phyloP scores from a whole-genome alignment of 1,284 basidiomycete genomes.

The Sporisorium exsertum region DNA sequence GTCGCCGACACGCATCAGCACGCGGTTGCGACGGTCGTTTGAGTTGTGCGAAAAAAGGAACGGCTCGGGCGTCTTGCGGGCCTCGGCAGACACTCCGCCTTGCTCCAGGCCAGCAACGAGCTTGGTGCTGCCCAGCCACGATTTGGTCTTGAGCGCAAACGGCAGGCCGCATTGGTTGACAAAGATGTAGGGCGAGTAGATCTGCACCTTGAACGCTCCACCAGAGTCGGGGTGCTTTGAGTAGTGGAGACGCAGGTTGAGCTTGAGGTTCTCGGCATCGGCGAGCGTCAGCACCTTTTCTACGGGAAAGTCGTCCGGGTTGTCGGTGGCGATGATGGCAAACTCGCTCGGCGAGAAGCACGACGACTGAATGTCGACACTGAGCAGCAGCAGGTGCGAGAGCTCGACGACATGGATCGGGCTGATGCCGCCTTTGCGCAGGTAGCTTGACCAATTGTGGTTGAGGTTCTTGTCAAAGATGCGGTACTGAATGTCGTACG shows the following conservation, averaged over 20 bases:
- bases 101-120: conserved; percentile 84
- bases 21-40: conserved; percentile 83
- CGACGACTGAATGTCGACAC: conserved; percentile 81
- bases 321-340: conserved; percentile 95
- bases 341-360: conserved; percentile 98
- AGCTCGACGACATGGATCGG: conserved; percentile 97
- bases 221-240: conserved; percentile 83
- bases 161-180: conserved; percentile 93
- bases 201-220: conserved; percentile 97
- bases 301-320: conserved; percentile 87
- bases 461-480: conserved; percentile 94
- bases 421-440: conserved; percentile 92
- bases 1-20: conserved; percentile 84
- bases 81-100: conserved; percentile 36
- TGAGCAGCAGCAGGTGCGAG: conserved; percentile 91
- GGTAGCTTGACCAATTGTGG: conserved; percentile 84
- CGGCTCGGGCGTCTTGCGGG: conserved; percentile 70
- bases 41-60: conserved; percentile 85
- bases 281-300: conserved; percentile 81
- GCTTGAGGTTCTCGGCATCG: conserved; percentile 81
- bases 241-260: conserved; percentile 88
- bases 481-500: conserved; percentile 94
- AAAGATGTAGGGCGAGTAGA: conserved; percentile 91
- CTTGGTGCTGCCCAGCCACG: conserved; percentile 78
- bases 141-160: conserved; percentile 81